A percentile compares a stretch with the other conserved stretches of the same genome.
phyloP scores from a whole-genome alignment of 805 yeast genomes.

The Starmera pachycereana region DNA sequence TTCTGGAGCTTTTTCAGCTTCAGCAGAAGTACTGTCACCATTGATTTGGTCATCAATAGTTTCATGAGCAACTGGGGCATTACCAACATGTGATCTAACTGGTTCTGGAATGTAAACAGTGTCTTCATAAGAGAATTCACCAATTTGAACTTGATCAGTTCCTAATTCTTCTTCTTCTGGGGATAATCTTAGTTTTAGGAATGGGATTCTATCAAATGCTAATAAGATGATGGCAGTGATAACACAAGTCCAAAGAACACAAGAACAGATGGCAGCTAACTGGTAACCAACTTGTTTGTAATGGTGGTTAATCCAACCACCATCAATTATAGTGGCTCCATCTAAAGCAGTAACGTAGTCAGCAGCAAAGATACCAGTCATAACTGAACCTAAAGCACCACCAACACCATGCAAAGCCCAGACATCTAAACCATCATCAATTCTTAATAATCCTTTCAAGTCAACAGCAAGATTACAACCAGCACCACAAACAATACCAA shows the following conservation, averaged over 20 bases:
- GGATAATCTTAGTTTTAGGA: slow-evolving; percentile 69
- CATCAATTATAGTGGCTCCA: slow-evolving; percentile 52
- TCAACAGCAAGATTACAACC: slow-evolving; percentile 84
- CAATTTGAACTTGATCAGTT: slow-evolving; percentile 82
- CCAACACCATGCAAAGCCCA: slow-evolving; percentile 93
- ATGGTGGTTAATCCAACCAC: slow-evolving; percentile 87
- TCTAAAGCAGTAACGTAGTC: slow-evolving; percentile 82
- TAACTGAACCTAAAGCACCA: slow-evolving; percentile 71
- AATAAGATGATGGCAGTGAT: slow-evolving; percentile 62
- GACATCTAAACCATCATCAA: slow-evolving; percentile 94
- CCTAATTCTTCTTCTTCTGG: slow-evolving; percentile 86
- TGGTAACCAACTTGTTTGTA: slow-evolving; percentile 81
- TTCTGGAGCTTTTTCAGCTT: slow-evolving; percentile 2
- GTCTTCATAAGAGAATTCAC: slow-evolving; percentile 75
- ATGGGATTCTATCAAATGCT: slow-evolving; percentile 65
- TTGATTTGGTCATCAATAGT: slow-evolving; percentile 25
- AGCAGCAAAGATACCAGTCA: slow-evolving; percentile 91
- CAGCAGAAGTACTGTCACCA: slow-evolving; percentile 4
- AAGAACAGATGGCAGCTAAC: slow-evolving; percentile 65
- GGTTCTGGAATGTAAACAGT: slow-evolving; percentile 69
- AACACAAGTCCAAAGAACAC: slow-evolving; percentile 64
- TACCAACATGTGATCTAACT: slow-evolving; percentile 44
- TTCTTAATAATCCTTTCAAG: slow-evolving; percentile 55
- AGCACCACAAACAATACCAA: slow-evolving; percentile 69
- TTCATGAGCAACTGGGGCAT: slow-evolving; percentile 17